Conservation (phyloP, 2,329 filamentous ascomycete genomes). For the Fusarium coffeatum region DNA sequence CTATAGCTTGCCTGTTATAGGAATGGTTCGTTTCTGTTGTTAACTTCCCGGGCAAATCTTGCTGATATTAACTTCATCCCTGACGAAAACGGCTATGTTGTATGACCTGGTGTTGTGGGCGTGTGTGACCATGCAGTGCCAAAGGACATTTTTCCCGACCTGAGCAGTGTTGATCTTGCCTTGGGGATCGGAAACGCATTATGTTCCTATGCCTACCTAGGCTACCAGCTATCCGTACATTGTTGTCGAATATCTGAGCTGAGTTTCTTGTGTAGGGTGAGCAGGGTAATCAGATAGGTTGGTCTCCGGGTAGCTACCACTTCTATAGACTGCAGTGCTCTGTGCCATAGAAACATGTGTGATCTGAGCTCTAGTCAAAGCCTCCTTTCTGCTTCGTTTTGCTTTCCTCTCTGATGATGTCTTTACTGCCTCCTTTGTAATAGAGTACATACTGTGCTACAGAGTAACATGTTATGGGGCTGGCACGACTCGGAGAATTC, state of each 20-base stretch:
- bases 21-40: background rate
- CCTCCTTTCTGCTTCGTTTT: background rate
- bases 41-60: background rate
- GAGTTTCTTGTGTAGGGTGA: constrained; percentile 2
- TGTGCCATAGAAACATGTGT: background rate
- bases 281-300: background rate
- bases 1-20: background rate
- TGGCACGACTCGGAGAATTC: constrained; percentile 45
- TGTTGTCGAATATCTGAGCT: background rate
- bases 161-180: constrained; percentile 12
- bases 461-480: constrained; percentile 32
- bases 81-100: constrained; percentile 20
- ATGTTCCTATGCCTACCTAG: background rate
- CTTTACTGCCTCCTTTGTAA: constrained; percentile 3
- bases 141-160: constrained; percentile 7
- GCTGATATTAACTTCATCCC: background rate
- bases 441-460: constrained; percentile 11
- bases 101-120: constrained; percentile 13
- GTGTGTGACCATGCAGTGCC: constrained; percentile 5
- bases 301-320: background rate
- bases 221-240: background rate
- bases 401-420: background rate
- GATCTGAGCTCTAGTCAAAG: background rate
- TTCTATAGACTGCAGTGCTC: background rate
- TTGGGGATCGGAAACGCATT: constrained; percentile 1